These are phyloP conservation scores for Microthyrium microscopicum DNA, from an alignment of 2,329 filamentous ascomycete genomes.

Conservation along the genomic window DNA sequence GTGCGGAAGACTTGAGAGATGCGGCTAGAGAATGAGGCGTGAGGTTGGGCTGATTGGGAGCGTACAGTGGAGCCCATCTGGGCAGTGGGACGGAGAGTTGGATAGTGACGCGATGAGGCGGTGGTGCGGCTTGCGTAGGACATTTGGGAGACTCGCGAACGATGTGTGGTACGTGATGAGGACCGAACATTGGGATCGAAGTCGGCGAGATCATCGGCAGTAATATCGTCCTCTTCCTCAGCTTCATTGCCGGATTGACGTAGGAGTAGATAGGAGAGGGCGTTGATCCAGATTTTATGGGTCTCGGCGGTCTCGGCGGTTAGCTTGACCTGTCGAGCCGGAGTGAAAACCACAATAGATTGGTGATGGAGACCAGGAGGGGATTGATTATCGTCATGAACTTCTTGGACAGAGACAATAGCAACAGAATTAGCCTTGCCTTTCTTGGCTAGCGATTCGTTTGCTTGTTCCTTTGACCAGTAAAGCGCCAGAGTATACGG, in stretches of 20 bases:
- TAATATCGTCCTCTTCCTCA: constrained; percentile 35
- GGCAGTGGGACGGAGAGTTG: constrained; percentile 1
- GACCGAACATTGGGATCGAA: constrained; percentile 54
- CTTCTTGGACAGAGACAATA: constrained; percentile 82
- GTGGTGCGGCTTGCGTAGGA: constrained; percentile 55
- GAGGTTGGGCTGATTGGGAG: constrained; percentile 17
- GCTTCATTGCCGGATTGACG: constrained; percentile 43
- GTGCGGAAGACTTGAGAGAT: constrained; percentile 24
- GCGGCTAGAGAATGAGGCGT: constrained; percentile 29
- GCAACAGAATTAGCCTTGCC: constrained; percentile 75
- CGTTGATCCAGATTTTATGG: constrained; percentile 98
- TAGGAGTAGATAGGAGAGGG: constrained; percentile 78
- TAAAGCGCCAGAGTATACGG: constrained; percentile 92
- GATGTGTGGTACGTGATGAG: constrained; percentile 35
- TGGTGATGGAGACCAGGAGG: constrained; percentile 89
- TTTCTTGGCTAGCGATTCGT: constrained; percentile 58
- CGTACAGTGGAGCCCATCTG: background rate
- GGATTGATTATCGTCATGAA: constrained; percentile 87
- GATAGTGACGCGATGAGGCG: constrained; percentile 9
- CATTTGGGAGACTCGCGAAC: constrained; percentile 46
- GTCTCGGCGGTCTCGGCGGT: constrained; percentile 86
- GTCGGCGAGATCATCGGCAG: constrained; percentile 46
- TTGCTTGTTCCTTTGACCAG: constrained; percentile 87
- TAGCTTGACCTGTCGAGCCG: constrained; percentile 78
- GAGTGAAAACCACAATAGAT: constrained; percentile 79